phyloP scores from a whole-genome alignment of 331 rosid species.

The Rhamnella rubrinervis region DNA sequence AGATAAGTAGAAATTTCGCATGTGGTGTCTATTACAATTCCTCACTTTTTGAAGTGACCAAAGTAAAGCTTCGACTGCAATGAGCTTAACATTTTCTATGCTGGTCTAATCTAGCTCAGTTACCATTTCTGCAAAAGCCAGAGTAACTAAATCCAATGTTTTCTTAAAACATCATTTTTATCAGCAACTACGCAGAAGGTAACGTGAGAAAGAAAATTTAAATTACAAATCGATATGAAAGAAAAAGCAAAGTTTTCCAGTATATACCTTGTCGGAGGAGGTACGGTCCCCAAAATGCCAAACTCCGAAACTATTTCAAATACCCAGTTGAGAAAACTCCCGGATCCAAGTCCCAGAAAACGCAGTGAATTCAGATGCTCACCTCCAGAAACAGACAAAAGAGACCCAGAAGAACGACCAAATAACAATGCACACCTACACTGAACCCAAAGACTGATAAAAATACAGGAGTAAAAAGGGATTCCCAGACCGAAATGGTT shows the following conservation, averaged over 20 bases:
- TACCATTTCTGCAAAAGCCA: constrained; percentile 6
- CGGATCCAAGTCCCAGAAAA: constrained; percentile 51
- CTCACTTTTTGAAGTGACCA: not conserved
- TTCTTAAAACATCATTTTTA: constrained; percentile 22
- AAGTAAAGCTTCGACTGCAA: constrained; percentile 8
- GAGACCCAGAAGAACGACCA: constrained; percentile 42
- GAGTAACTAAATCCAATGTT: not conserved
- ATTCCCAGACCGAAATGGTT: constrained; percentile 45
- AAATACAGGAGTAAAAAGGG: constrained; percentile 33
- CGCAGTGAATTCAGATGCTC: constrained; percentile 40
- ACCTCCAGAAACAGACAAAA: constrained; percentile 28
- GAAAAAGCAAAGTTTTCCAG: constrained; percentile 17
- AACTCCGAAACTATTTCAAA: constrained; percentile 28
- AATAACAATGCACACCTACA: constrained; percentile 45
- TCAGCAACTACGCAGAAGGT: constrained; percentile 21
- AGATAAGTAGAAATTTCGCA: no score
- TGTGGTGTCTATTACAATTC: not conserved
- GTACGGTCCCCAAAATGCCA: constrained; percentile 25
- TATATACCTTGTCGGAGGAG: constrained; percentile 46
- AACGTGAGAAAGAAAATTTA: not conserved
- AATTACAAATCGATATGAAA: constrained; percentile 22
- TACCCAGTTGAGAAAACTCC: constrained; percentile 29
- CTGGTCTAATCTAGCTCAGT: constrained; percentile 17
- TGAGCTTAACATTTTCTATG: constrained; percentile 6
- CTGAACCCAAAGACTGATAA: constrained; percentile 75